Evolutionary conservation across 345 rosid genomes (phyloP).

Genomic region (Syzygium jambos): DNA sequence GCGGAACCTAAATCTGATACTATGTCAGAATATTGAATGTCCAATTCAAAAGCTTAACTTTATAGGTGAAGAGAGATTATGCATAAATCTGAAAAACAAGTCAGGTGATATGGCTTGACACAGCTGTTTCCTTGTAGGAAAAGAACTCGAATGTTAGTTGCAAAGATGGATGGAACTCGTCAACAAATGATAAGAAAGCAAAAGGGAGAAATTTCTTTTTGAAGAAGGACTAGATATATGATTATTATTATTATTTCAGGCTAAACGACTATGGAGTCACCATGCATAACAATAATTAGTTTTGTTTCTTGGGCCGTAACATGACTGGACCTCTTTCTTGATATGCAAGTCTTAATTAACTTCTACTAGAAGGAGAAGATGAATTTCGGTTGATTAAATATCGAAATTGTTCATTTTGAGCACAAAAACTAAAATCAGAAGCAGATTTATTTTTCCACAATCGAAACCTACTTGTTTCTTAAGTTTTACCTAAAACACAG

Average conservation of each 20-base stretch:
- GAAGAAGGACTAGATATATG: background rate
- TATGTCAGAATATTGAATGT: no score
- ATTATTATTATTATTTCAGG: no score
- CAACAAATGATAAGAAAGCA: background rate
- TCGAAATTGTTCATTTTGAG: no score
- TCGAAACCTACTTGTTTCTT: no score
- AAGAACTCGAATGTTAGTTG: background rate
- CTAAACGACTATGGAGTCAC: background rate
- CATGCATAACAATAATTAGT: no score
- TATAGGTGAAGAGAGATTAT: background rate
- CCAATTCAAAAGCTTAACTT: background rate
- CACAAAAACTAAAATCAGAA: no score
- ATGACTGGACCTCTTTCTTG: background rate
- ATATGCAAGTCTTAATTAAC: background rate
- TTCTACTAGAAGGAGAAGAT: background rate
- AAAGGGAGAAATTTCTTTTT: background rate
- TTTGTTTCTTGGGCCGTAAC: background rate
- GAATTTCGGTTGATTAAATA: background rate
- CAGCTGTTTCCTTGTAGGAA: background rate
- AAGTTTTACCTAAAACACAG: no score
- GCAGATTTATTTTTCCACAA: no score
- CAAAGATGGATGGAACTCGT: background rate
- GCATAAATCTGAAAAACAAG: no score
- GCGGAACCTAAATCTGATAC: background rate
- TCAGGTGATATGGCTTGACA: no score